These are phyloP conservation scores for Ceratocystiopsis sp. DNA, from an alignment of 2,329 filamentous ascomycete species.

Conservation along the genomic window DNA sequence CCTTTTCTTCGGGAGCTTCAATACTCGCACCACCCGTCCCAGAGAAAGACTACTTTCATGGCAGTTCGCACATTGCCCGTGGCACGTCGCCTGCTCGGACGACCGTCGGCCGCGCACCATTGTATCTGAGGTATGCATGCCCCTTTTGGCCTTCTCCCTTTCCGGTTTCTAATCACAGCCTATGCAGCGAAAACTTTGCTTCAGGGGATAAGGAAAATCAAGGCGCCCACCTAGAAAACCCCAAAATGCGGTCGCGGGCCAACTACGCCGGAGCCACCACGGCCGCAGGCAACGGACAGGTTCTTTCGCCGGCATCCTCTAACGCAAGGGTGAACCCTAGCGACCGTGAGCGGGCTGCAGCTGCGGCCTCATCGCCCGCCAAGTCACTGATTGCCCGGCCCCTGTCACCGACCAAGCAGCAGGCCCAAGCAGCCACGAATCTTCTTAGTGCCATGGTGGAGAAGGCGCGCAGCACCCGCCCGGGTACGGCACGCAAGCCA, in stretches of 20 bases:
- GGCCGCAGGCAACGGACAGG: slow-evolving; percentile 27
- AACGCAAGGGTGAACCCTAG: slow-evolving; percentile 56
- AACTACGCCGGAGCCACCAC: slow-evolving; percentile 18
- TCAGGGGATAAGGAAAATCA: slow-evolving; percentile 66
- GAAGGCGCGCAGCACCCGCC: slow-evolving; percentile 37
- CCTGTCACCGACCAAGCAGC: slow-evolving; percentile 44
- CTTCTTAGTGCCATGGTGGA: slow-evolving; percentile 41
- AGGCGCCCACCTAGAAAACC: slow-evolving; percentile 37
- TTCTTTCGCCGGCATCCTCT: slow-evolving; percentile 68
- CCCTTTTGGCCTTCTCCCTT: neutral
- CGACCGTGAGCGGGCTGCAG: slow-evolving; percentile 14
- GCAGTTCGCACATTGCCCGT: slow-evolving; percentile 1
- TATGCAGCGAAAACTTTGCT: slow-evolving; percentile 42
- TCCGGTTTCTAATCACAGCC: slow-evolving; percentile 11
- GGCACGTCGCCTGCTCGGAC: neutral
- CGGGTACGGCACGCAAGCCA: slow-evolving; percentile 26
- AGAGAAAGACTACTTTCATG: slow-evolving; percentile 24
- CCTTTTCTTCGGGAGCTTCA: slow-evolving; percentile 7
- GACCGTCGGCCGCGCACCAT: slow-evolving; percentile 13
- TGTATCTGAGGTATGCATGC: slow-evolving; percentile 32
- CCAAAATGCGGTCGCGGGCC: slow-evolving; percentile 47
- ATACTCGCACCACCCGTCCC: slow-evolving; percentile 25
- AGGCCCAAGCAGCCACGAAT: slow-evolving; percentile 20
- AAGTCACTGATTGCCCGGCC: slow-evolving; percentile 42
- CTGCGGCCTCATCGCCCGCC: slow-evolving; percentile 28